Evolutionary conservation across 2,329 filamentous ascomycete genomes (phyloP).

Genomic region (Fusarium sp.): DNA sequence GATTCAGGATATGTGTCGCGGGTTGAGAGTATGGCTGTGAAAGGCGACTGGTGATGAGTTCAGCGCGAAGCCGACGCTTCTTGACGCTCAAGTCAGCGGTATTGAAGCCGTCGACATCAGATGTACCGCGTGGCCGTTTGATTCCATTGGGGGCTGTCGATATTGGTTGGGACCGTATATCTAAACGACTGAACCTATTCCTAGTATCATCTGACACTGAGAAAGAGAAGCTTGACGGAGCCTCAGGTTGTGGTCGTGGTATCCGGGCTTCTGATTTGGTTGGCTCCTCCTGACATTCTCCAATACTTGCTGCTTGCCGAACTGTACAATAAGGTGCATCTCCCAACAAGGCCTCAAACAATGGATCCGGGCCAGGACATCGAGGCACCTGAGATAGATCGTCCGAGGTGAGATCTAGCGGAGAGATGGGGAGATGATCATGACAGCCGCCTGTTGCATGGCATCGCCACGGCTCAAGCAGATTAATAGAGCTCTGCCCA

Average conservation of each 20-base stretch:
- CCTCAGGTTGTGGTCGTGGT: slow-evolving; percentile 8
- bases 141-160: slow-evolving; percentile 35
- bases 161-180: slow-evolving; percentile 15
- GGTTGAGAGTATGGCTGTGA: slow-evolving; percentile 79
- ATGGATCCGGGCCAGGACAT: slow-evolving; percentile 39
- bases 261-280: background rate
- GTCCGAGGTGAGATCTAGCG: slow-evolving; percentile 36
- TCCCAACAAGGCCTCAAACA: slow-evolving; percentile 43
- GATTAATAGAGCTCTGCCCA: slow-evolving; percentile 43
- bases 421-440: slow-evolving; percentile 40
- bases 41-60: slow-evolving; percentile 78
- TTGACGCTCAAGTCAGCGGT: slow-evolving; percentile 69
- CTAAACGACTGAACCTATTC: slow-evolving; percentile 19
- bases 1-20: slow-evolving; percentile 77
- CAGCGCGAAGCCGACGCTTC: slow-evolving; percentile 75
- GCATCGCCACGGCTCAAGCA: slow-evolving; percentile 46
- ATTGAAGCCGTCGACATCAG: slow-evolving; percentile 73
- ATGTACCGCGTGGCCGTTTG: slow-evolving; percentile 67
- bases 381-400: slow-evolving; percentile 44
- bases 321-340: slow-evolving; percentile 16
- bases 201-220: slow-evolving; percentile 16
- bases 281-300: background rate
- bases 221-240: slow-evolving; percentile 34
- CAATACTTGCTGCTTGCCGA: slow-evolving; percentile 3
- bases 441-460: slow-evolving; percentile 41